Conservation (phyloP, 177 flowering plant genomes). For the Vitis hybrid region DNA sequence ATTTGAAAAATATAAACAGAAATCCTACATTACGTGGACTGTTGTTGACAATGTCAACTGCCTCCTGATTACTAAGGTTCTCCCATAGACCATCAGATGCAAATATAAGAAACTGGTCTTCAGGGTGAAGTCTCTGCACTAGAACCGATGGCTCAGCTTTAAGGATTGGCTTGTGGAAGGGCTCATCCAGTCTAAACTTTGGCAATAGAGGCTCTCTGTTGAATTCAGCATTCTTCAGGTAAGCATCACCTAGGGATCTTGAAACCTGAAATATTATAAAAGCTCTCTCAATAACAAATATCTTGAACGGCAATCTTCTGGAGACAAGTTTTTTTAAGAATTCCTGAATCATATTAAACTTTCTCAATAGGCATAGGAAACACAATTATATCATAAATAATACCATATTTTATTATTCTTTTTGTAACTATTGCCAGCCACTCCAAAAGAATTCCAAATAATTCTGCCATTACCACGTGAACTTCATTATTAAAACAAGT, state of each 20-base stretch:
- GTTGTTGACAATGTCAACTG: conserved; percentile 69
- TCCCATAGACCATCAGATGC: conserved; percentile 96
- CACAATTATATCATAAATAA: no score
- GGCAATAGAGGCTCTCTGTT: conserved; percentile 67
- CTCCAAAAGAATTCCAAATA: no score
- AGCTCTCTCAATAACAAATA: neutral
- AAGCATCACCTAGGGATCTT: conserved; percentile 93
- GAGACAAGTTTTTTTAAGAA: neutral
- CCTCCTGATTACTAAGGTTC: conserved; percentile 85
- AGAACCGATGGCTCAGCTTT: conserved; percentile 68
- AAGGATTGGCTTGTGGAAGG: conserved; percentile 69
- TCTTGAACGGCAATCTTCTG: neutral
- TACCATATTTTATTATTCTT: no score
- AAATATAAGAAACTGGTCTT: conserved; percentile 80
- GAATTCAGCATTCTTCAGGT: conserved; percentile 75
- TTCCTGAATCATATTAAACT: no score
- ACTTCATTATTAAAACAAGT: no score
- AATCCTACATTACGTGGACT: conserved; percentile 66
- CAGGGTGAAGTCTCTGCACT: conserved; percentile 56
- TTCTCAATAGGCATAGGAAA: no score
- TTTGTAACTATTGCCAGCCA: no score
- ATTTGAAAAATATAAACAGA: conserved; percentile 9
- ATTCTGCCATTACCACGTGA: no score
- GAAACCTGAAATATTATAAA: conserved; percentile 52
- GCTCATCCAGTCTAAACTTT: conserved; percentile 65